phyloP scores from a whole-genome alignment of 257 asterid species.

The Nicotiana attenuata region DNA sequence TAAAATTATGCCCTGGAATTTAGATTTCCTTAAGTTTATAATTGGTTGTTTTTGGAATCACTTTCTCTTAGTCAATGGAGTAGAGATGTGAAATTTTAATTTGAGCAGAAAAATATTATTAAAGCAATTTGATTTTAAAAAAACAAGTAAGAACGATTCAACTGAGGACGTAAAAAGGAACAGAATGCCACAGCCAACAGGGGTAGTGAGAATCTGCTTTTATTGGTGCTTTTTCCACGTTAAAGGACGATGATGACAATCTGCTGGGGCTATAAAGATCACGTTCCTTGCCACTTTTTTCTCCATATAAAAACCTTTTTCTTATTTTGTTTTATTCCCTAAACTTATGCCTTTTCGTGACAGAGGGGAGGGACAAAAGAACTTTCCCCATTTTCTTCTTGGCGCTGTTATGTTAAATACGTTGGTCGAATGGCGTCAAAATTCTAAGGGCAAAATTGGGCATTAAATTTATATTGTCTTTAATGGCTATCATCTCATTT shows the following conservation, averaged over 20 bases:
- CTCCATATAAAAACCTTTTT: constrained; percentile 9
- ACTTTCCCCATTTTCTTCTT: neutral
- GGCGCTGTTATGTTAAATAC: neutral
- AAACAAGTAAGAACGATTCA: neutral
- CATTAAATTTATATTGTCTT: neutral
- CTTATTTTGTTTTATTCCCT: neutral
- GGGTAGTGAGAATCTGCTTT: constrained; percentile 23
- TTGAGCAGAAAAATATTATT: neutral
- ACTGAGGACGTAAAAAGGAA: neutral
- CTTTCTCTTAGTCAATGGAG: neutral
- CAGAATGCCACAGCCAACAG: constrained; percentile 14
- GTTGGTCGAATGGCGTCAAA: neutral
- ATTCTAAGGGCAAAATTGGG: neutral
- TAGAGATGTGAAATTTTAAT: neutral
- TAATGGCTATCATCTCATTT: neutral
- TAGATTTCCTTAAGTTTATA: neutral
- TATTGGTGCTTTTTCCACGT: constrained; percentile 20
- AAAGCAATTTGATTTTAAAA: neutral
- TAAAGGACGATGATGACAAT: constrained; percentile 35
- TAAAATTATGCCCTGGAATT: neutral
- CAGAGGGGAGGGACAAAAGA: neutral
- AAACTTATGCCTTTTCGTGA: neutral
- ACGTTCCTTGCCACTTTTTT: constrained; percentile 28
- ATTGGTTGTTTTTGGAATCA: too few species aligned
- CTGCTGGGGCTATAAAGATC: constrained; percentile 37